Conservation (phyloP, 2,329 filamentous ascomycete species). For the Knoxdaviesia capensis region DNA sequence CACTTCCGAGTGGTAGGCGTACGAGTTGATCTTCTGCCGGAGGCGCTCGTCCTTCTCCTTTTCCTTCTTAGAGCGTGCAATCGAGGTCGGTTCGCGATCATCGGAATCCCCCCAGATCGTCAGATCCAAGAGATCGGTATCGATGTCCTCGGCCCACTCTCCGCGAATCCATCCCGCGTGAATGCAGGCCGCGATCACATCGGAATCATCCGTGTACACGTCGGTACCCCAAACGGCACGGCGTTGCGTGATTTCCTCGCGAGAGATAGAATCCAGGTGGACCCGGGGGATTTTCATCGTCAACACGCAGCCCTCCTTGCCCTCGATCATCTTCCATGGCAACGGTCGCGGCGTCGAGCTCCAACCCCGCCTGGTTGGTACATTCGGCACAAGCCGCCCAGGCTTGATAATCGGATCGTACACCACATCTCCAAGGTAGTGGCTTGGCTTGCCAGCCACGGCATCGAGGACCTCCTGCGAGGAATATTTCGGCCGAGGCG, state of each 20-base stretch:
- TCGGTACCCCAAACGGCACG: constrained; percentile 83
- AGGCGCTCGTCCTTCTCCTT: constrained; percentile 15
- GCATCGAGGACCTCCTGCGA: constrained; percentile 53
- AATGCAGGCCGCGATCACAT: constrained; percentile 79
- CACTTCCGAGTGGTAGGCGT: constrained; percentile 28
- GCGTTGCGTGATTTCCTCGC: constrained; percentile 67
- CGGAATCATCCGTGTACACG: constrained; percentile 89
- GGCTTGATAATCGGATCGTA: constrained; percentile 51
- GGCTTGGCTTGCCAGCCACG: constrained; percentile 48
- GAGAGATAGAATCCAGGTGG: constrained; percentile 46
- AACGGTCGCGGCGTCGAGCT: constrained; percentile 47
- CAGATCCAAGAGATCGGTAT: constrained; percentile 44
- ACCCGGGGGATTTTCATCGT: constrained; percentile 72
- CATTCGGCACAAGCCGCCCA: constrained; percentile 22
- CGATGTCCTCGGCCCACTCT: constrained; percentile 65
- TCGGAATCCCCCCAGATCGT: constrained; percentile 14
- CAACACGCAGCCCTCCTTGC: constrained; percentile 73
- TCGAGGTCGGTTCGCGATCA: background rate
- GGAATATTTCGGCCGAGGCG: constrained; percentile 44
- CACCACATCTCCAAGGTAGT: constrained; percentile 67
- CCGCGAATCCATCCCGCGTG: constrained; percentile 85
- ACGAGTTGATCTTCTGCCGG: constrained; percentile 9
- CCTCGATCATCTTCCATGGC: constrained; percentile 50
- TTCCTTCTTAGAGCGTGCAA: constrained; percentile 10
- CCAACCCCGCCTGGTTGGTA: constrained; percentile 20